Evolutionary conservation across 2,329 filamentous ascomycete species (phyloP), one percentile per base, ranked within the genome.

Genomic region (Cadophora sp.): DNA sequence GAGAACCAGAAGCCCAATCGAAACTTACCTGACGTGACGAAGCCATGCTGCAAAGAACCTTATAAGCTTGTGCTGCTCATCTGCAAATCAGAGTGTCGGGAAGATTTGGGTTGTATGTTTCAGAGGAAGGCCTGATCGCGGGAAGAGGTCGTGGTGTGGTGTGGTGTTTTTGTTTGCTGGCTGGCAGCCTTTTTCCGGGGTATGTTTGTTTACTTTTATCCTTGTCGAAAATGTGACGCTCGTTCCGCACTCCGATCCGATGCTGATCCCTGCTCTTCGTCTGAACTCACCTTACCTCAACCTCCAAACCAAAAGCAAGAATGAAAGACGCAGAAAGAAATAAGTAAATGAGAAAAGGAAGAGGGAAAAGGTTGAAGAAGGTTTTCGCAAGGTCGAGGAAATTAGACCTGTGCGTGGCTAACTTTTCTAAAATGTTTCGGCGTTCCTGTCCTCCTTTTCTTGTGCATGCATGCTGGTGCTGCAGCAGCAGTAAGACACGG

Each of bases 21-120:
- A 5, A 51, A 67, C 69, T 64, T 66, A 70, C 69, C 64, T 64
- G 61, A 51, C 37, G 29, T 34, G 40, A 53, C 19, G 66, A 58
- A 37, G 62, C 66, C 68, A 70, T 68, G 43, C 48, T 62, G 50
- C 56, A 37, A 53, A 26, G 31, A 19, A n/a, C 61, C 65, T 29
- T 65, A 62, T 26, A 34, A 51, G 37, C 27, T 40, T 59, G 37
- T 34, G 50, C 51, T 58, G 12, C 29, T 62, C 55, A 68, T 63
- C 48, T 27, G 68, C 37, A 29, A 56, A 50, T 11, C 31, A 34
- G 40, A 16, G 12, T 34, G 3, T 31, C 16, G 27, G 46, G 29
- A 19, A n/a, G n/a, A 24, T 19, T 8, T 29, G 4, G 22, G 43
- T 14, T 22, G 43, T 12, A 26, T 31, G 43, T 34, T 48, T 61